These are phyloP conservation scores for Fusarium pilosicola DNA, from an alignment of 2,329 filamentous ascomycete genomes.

Conservation along the genomic window DNA sequence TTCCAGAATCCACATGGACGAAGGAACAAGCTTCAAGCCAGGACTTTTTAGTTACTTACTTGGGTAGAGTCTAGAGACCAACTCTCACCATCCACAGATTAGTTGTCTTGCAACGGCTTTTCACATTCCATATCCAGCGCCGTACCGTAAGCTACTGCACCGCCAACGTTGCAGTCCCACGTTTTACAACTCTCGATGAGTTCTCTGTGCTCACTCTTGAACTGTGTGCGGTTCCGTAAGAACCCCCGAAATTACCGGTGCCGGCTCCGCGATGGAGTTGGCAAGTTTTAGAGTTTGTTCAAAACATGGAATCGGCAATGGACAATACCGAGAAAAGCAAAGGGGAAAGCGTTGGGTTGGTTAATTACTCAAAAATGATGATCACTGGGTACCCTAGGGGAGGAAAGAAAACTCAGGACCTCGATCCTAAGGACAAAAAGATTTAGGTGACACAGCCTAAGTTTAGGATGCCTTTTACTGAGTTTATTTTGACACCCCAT, in stretches of 20 bases:
- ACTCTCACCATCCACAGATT: neutral
- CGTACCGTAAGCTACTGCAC: neutral
- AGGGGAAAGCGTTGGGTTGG: neutral
- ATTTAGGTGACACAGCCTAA: no score
- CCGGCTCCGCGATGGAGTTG: constrained; percentile 12
- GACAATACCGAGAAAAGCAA: neutral
- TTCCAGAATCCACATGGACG: neutral
- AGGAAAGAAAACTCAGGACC: no score
- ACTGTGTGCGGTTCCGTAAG: constrained; percentile 11
- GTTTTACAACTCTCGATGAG: constrained; percentile 15
- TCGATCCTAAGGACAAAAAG: no score
- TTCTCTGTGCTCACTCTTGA: neutral
- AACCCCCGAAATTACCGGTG: neutral
- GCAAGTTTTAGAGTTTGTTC: constrained; percentile 14
- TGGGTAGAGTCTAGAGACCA: neutral
- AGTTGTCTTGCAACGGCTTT: neutral
- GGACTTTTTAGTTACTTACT: neutral
- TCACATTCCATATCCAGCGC: neutral
- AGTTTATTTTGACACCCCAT: no score
- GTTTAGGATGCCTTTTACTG: no score
- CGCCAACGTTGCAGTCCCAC: constrained; percentile 22
- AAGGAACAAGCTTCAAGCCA: constrained; percentile 16
- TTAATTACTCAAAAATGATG: neutral
- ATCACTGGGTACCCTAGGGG: neutral
- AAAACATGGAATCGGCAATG: constrained; percentile 18